Base-by-base conservation (phyloP, 1,284 basidiomycete genomes). In the Sanghuangporus baumii region DNA sequence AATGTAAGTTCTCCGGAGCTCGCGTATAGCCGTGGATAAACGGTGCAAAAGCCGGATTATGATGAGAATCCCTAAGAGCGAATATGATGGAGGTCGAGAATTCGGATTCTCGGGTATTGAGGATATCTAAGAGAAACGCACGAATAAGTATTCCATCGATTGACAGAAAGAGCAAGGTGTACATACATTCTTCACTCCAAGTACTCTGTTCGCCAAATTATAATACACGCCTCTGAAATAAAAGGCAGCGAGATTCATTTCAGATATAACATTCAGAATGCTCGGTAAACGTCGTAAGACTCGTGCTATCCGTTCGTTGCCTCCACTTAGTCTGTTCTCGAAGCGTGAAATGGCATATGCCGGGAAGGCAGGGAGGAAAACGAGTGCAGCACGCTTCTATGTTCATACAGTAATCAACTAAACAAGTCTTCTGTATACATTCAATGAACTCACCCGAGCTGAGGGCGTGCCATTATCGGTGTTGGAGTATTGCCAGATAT, bases 161-260 rank as follows among this genome's bases (percentile, higher is more conserved):
- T 36, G 16, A 16, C 20, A 9, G 26, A 38, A 55, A 38, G 34
- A 50, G 63, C 3, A 47, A 37, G 50, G 37, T 20, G 43, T 7
- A 75, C 86, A 69, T 69, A 94, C 93, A 78, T 93, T 87, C 69
- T 80, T 80, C 38, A 92, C 77, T 0, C 90, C 84, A 4, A 93
- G 76, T 36, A 92, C n/a, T 60, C 94, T 79, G 70, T 87, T 89
- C 18, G 80, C 76, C 43, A 93, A 71, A 70, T 89, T 87, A 72
- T 94, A 90, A 72, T 94, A 94, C 18, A 81, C 80, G 11, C 94
- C 93, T 60, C 79, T 79, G 61, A 95, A 76, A 73, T 95, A 92
- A 74, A 96, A 96, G 38, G 87, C 68, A 0, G 91, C 89, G 16
- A 96, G 80, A 71, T 95, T 94, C 52, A 92, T 72, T 69, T 96